Evolutionary conservation across 257 asterid genomes (phyloP), one percentile per base, ranked within the genome.

Genomic region (Gardenia jasminoides): DNA sequence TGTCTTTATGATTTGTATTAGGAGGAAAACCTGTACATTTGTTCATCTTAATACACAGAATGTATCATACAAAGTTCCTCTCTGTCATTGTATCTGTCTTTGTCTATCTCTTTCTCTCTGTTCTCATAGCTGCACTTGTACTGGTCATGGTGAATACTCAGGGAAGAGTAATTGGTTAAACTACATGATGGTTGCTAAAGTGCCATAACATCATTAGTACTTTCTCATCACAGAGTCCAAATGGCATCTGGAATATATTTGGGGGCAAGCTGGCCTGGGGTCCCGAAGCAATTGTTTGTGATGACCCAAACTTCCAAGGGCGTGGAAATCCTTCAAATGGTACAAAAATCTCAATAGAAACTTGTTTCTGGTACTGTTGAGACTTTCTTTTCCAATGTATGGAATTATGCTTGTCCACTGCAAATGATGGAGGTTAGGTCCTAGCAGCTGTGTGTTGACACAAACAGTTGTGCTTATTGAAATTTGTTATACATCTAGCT

Each of bases 251-350:
- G 89, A 86, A 86, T 79, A 86, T 86, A 47, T 86, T 76, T 80
- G 89, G 89, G 39, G 89, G 89, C 80, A 84, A 83, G 80, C 87
- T 86, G 74, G 84, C 80, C 69, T 83, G 89, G 89, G 87, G 87
- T 31, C 84, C 85, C 73, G 84, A 82, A 72, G 89, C 89, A 77
- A 82, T 86, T 79, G 89, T 86, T 67, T 83, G 87, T 79, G 89
- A 86, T 83, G 89, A 86, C 62, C 89, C 89, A 74, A 84, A 86
- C 72, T 86, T 86, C 72, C 89, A 83, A 82, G 89, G 89, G 44
- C 80, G 82, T 52, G 89, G 89, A 79, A 86, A 86, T 80, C 87
- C 87, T 71, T 81, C 87, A 72, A 83, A 84, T 75, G 89, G 88
- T 85, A 82, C 50, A 70, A 26, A 36, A 36, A 2, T 46, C 39